phyloP scores from a whole-genome alignment of 768 basidiomycete species.

The Hygrocybe coccinea region DNA sequence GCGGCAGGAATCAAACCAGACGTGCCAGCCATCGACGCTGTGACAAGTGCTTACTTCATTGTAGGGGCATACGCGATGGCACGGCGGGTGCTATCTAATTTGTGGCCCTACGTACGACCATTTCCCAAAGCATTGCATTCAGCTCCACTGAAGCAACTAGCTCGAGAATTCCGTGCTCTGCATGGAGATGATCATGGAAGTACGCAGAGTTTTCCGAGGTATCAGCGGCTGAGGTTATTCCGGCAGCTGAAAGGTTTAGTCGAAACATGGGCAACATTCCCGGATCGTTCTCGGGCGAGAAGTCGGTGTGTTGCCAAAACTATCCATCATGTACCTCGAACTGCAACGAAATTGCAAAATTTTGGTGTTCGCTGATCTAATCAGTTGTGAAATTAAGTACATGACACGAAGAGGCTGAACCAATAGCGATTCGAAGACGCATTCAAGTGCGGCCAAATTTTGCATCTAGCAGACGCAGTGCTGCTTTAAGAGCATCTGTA shows the following conservation, averaged over 20 bases:
- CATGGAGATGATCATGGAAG: slow-evolving; percentile 19
- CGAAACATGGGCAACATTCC: background rate
- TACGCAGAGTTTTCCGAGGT: slow-evolving; percentile 25
- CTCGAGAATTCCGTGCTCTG: slow-evolving; percentile 44
- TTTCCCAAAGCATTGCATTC: slow-evolving; percentile 48
- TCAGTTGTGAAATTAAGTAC: background rate
- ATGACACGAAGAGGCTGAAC: background rate
- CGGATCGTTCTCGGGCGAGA: background rate
- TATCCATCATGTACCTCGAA: background rate
- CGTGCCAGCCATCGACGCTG: slow-evolving; percentile 62
- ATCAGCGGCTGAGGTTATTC: slow-evolving; percentile 34
- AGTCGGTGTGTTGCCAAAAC: background rate
- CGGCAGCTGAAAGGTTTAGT: slow-evolving; percentile 28
- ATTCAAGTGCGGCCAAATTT: slow-evolving; percentile 42
- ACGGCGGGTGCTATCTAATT: slow-evolving; percentile 46
- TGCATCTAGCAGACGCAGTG: slow-evolving; percentile 67
- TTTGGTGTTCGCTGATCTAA: background rate
- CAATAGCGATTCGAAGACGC: background rate
- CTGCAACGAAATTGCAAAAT: background rate
- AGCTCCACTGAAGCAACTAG: slow-evolving; percentile 44
- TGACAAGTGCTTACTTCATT: slow-evolving; percentile 62
- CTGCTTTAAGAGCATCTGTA: slow-evolving; percentile 68
- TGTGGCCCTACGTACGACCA: slow-evolving; percentile 63
- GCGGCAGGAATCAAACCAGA: slow-evolving; percentile 61
- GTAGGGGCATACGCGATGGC: slow-evolving; percentile 50